phyloP scores from a whole-genome alignment of 257 asterid genomes.

The Apocynum venetum region DNA sequence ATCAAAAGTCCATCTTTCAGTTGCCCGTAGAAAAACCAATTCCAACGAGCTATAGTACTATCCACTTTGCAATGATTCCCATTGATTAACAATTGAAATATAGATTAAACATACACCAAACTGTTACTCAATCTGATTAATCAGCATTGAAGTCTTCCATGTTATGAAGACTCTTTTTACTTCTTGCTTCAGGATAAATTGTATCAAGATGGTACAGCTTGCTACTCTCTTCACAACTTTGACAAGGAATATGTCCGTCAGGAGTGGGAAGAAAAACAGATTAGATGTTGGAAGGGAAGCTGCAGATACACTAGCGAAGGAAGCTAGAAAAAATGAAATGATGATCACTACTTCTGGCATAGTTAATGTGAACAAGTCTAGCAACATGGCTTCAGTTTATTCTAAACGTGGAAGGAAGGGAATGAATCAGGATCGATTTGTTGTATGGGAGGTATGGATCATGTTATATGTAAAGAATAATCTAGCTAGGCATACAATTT shows the following conservation, averaged over 20 bases:
- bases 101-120: background rate
- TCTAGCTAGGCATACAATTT: background rate
- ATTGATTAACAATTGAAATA: background rate
- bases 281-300: constrained; percentile 39
- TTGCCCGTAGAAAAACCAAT: background rate
- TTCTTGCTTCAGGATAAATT: background rate
- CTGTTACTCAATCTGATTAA: background rate
- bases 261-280: constrained; percentile 41
- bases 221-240: constrained; percentile 44
- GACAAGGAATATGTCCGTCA: constrained; percentile 43
- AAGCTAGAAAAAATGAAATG: constrained; percentile 53
- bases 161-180: background rate
- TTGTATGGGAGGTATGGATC: constrained; percentile 59
- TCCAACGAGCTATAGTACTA: background rate
- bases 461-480: background rate
- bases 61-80: background rate
- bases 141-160: background rate
- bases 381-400: constrained; percentile 33
- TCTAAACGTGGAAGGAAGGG: constrained; percentile 73
- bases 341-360: constrained; percentile 53
- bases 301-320: constrained; percentile 45
- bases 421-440: constrained; percentile 57
- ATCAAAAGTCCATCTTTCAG: background rate
- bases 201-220: constrained; percentile 58
- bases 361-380: constrained; percentile 26